Evolutionary conservation across 345 rosid genomes (phyloP).

Genomic region (Angophora floribunda): DNA sequence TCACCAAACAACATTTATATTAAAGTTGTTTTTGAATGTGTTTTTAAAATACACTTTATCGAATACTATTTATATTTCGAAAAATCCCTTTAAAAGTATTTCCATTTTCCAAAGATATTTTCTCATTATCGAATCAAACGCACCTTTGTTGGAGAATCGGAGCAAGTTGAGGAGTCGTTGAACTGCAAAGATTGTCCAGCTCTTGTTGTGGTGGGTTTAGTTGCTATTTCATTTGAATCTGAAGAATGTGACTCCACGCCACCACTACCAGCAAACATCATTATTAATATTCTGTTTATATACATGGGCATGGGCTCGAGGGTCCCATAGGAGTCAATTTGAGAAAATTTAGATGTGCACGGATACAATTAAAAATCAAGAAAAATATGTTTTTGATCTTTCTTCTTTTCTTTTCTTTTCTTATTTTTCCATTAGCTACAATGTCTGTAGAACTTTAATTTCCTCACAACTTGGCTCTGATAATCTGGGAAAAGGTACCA

Average conservation of each 20-base stretch:
- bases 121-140: background rate
- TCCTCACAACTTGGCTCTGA: background rate
- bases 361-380: background rate
- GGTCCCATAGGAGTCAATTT: background rate
- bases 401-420: background rate
- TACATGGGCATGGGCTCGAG: background rate
- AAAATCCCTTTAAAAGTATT: background rate
- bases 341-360: background rate
- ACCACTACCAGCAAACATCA: background rate
- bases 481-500: background rate
- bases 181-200: background rate
- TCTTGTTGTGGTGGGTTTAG: background rate
- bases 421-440: background rate
- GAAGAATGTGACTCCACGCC: background rate
- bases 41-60: too few species aligned
- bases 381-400: background rate
- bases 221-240: background rate
- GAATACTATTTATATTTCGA: background rate
- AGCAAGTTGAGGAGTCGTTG: background rate
- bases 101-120: too few species aligned
- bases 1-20: accelerated
- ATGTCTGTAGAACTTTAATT: background rate
- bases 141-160: background rate
- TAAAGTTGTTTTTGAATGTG: background rate
- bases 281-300: background rate